Evolutionary conservation across 2,329 filamentous ascomycete genomes (phyloP).

Genomic region (Cadophora sp.): DNA sequence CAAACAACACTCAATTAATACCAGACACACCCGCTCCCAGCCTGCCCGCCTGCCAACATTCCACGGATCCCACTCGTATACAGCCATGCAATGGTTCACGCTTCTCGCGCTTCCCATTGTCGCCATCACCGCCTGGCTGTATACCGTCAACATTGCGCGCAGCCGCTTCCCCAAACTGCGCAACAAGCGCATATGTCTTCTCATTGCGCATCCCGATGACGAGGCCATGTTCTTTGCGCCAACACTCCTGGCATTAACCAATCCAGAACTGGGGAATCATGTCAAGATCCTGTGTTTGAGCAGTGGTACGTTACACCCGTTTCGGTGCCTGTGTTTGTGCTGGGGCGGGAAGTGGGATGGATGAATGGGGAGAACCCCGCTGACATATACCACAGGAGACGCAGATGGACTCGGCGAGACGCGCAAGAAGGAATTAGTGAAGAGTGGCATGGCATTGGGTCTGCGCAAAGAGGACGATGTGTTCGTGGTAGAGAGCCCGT

Average conservation of each 20-base stretch:
- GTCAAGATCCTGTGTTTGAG: slow-evolving; percentile 94
- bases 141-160: slow-evolving; percentile 46
- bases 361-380: slow-evolving; percentile 17
- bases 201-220: slow-evolving; percentile 97
- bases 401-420: slow-evolving; percentile 87
- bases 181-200: slow-evolving; percentile 86
- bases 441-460: slow-evolving; percentile 80
- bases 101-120: slow-evolving; percentile 47
- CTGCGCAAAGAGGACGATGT: slow-evolving; percentile 79
- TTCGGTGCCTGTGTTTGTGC: not conserved
- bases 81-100: slow-evolving; percentile 42
- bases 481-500: slow-evolving; percentile 82
- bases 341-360: not conserved
- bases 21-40: not conserved
- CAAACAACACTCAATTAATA: not conserved
- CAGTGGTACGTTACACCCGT: slow-evolving; percentile 62
- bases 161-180: slow-evolving; percentile 69
- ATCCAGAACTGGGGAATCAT: slow-evolving; percentile 82
- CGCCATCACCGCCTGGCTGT: slow-evolving; percentile 48
- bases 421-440: slow-evolving; percentile 81
- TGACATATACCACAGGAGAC: slow-evolving; percentile 61
- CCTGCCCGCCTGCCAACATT: not conserved
- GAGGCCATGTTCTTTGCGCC: slow-evolving; percentile 99
- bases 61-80: not conserved
- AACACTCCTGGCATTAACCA: slow-evolving; percentile 82